A percentile compares a stretch with the other conserved stretches of the same genome.
Evolutionary conservation across 805 yeast genomes (phyloP).

Genomic region (Candida yuanshanica): DNA sequence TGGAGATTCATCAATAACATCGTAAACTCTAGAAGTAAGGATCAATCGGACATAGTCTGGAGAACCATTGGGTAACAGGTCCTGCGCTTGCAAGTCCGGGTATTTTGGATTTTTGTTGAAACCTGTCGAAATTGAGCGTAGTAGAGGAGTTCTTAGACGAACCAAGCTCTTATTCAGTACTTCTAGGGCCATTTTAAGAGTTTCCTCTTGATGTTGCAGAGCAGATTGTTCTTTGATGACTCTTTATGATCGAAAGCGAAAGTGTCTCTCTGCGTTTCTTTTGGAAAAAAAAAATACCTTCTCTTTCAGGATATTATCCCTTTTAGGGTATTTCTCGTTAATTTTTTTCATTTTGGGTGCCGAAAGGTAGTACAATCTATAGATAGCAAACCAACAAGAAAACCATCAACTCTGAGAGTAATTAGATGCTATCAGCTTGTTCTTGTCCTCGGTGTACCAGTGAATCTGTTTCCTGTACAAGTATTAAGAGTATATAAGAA

Average conservation of each 20-base stretch:
- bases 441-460: too few species aligned
- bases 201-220: not conserved
- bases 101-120: slow-evolving; percentile 4
- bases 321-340: too few species aligned
- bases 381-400: too few species aligned
- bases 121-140: not conserved
- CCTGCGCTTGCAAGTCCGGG: slow-evolving; percentile 33
- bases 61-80: slow-evolving; percentile 51
- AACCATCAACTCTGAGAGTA: too few species aligned
- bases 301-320: too few species aligned
- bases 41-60: slow-evolving; percentile 95
- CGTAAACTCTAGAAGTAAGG: slow-evolving; percentile 89
- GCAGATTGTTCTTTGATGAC: not conserved
- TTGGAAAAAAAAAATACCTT: too few species aligned
- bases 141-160: not conserved
- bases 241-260: not conserved
- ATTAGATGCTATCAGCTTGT: too few species aligned
- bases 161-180: not conserved
- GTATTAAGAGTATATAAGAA: too few species aligned
- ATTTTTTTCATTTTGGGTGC: too few species aligned
- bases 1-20: slow-evolving; percentile 89
- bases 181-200: not conserved
- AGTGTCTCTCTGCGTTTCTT: too few species aligned
- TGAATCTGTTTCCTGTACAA: too few species aligned
- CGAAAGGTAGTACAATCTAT: too few species aligned